A percentile compares a stretch with the other conserved stretches of the same genome.
These are phyloP conservation scores for Leucoagaricus sp. DNA, from an alignment of 1,284 basidiomycete genomes.

Conservation along the genomic window DNA sequence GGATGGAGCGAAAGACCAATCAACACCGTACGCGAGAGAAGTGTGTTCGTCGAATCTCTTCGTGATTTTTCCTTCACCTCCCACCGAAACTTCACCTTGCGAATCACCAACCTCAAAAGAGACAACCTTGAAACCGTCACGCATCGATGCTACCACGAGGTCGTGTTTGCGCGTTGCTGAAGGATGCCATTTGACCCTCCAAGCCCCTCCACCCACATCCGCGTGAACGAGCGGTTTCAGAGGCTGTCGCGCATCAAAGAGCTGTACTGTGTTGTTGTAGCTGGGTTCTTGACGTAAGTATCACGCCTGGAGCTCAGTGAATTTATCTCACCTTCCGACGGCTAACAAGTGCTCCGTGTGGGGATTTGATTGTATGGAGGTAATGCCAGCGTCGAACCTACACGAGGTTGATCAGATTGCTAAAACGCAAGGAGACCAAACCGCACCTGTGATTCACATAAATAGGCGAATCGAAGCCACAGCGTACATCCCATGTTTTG, in stretches of 20 bases:
- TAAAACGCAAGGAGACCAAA: too few relatives aligned
- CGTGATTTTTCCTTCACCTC: constrained; percentile 39
- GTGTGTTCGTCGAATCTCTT: constrained; percentile 77
- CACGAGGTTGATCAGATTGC: too few relatives aligned
- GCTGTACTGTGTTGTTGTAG: constrained; percentile 81
- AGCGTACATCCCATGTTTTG: constrained; percentile 91
- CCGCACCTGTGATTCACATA: constrained; percentile 74
- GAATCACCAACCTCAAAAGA: constrained; percentile 40
- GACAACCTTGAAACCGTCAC: constrained; percentile 91
- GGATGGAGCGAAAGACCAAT: constrained; percentile 74
- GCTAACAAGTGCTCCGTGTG: constrained; percentile 81
- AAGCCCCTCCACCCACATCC: constrained; percentile 89
- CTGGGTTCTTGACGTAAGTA: constrained; percentile 42
- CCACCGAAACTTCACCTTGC: constrained; percentile 8
- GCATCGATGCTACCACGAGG: constrained; percentile 94
- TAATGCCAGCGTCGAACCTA: constrained; percentile 93
- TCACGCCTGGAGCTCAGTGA: too few relatives aligned
- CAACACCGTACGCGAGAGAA: constrained; percentile 92
- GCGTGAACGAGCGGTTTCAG: constrained; percentile 57
- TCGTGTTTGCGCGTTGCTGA: constrained; percentile 57
- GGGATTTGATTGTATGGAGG: constrained; percentile 86
- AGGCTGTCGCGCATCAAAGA: constrained; percentile 85
- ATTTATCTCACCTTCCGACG: constrained; percentile 76
- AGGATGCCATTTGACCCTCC: constrained; percentile 97
- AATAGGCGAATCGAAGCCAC: constrained; percentile 59